Conservation (phyloP, 2,329 filamentous ascomycete genomes). For the Cryphonectria radicalis region DNA sequence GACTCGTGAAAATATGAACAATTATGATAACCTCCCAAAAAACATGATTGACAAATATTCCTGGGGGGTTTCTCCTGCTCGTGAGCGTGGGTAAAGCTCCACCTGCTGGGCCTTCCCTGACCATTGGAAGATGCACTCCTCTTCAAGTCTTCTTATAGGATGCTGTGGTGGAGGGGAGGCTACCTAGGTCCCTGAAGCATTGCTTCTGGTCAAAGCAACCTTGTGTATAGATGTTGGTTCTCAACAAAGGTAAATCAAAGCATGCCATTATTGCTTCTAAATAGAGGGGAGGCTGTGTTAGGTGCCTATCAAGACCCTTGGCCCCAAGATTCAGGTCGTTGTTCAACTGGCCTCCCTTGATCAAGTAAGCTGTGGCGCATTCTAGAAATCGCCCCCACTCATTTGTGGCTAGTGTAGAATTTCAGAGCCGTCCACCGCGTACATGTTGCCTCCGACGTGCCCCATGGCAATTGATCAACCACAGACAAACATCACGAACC, state of each 20-base stretch:
- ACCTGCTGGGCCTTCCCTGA: neutral
- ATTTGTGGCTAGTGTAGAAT: conserved; percentile 11
- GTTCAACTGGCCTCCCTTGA: neutral
- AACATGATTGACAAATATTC: neutral
- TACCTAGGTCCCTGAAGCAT: neutral
- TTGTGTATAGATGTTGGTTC: neutral
- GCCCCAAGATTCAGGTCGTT: no score
- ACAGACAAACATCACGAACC: neutral
- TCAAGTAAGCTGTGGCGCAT: conserved; percentile 12
- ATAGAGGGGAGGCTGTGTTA: neutral
- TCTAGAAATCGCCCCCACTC: conserved; percentile 9
- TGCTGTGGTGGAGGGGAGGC: neutral
- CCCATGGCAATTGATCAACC: neutral
- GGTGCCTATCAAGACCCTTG: neutral
- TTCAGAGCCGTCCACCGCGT: neutral
- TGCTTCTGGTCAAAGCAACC: neutral
- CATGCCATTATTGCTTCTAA: neutral
- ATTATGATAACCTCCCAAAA: neutral
- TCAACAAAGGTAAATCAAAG: neutral
- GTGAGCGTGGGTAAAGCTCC: neutral
- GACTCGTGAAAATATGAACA: neutral
- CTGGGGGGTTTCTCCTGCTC: neutral
- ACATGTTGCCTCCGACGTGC: neutral
- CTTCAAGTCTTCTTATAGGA: neutral
- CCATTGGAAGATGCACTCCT: neutral